phyloP scores from a whole-genome alignment of 495 filamentous ascomycete species.

The Tuber umbilicatum region DNA sequence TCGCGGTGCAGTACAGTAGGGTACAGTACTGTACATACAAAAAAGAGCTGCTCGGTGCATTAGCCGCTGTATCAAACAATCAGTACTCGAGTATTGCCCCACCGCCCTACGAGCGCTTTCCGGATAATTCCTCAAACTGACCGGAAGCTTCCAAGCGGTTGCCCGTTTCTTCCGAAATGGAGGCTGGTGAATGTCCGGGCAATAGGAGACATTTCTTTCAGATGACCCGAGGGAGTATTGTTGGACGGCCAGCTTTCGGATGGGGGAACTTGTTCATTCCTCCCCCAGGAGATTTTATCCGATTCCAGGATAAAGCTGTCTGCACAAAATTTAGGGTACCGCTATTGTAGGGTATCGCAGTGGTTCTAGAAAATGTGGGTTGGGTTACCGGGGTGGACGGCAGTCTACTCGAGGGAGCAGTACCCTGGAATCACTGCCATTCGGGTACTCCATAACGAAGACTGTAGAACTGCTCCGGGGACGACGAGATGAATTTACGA shows the following conservation, averaged over 20 bases:
- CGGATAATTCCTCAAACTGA: not conserved
- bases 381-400: not conserved
- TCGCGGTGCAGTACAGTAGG: too few relatives aligned
- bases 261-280: not conserved
- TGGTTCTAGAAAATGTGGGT: not conserved
- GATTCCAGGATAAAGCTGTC: not conserved
- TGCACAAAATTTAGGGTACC: not conserved
- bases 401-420: not conserved
- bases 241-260: not conserved
- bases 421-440: not conserved
- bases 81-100: not conserved
- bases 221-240: not conserved
- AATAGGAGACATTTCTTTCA: not conserved
- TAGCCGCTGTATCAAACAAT: not conserved
- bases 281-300: not conserved
- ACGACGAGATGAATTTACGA: not conserved
- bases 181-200: not conserved
- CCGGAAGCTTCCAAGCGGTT: not conserved
- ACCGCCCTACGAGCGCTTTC: not conserved
- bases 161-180: not conserved
- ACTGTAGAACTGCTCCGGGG: not conserved
- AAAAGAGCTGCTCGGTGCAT: not conserved
- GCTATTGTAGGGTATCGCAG: not conserved
- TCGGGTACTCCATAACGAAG: not conserved
- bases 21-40: not conserved